Percentiles rank a stretch among this genome's conserved stretches.
Conservation (phyloP, 1,284 basidiomycete genomes). For the Wolfiporia cocos region DNA sequence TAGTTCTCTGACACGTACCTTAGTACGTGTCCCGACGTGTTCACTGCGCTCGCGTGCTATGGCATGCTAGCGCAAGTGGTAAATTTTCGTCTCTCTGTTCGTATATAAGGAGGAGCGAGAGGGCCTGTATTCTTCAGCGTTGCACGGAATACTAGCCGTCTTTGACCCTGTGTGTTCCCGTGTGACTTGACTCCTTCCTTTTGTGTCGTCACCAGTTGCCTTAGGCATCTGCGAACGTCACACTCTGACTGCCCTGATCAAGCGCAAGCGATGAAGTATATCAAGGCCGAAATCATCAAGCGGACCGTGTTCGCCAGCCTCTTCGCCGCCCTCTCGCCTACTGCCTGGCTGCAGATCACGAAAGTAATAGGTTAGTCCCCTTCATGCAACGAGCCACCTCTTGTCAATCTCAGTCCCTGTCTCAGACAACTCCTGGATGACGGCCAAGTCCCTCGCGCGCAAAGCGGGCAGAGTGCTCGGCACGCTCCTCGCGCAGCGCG, state of each 20-base stretch:
- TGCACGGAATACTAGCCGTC: too few species aligned
- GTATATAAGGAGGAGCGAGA: too few species aligned
- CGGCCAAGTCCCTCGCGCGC: conserved; percentile 41
- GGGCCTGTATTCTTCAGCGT: too few species aligned
- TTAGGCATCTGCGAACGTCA: conserved; percentile 2
- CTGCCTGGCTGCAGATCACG: conserved; percentile 45
- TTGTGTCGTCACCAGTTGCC: too few species aligned
- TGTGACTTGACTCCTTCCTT: not conserved
- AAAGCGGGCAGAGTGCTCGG: conserved; percentile 54
- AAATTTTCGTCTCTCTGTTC: too few species aligned
- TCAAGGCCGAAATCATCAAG: conserved; percentile 42
- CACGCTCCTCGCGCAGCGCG: conserved; percentile 42
- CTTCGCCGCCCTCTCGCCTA: conserved; percentile 43
- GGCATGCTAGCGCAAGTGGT: too few species aligned
- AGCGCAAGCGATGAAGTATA: conserved; percentile 43
- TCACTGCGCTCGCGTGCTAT: too few species aligned
- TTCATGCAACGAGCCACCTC: too few species aligned
- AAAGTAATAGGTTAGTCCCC: conserved; percentile 41
- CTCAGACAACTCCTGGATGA: conserved; percentile 59
- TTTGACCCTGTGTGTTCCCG: not conserved
- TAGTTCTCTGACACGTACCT: too few species aligned
- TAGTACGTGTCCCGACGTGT: too few species aligned
- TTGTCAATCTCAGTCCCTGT: too few species aligned
- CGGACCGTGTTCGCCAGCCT: conserved; percentile 46
- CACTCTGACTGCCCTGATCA: too few species aligned